Percentiles rank a stretch among this genome's conserved stretches.
These are phyloP conservation scores for Colletotrichum tanaceti DNA, from an alignment of 2,329 filamentous ascomycete genomes.

Conservation along the genomic window DNA sequence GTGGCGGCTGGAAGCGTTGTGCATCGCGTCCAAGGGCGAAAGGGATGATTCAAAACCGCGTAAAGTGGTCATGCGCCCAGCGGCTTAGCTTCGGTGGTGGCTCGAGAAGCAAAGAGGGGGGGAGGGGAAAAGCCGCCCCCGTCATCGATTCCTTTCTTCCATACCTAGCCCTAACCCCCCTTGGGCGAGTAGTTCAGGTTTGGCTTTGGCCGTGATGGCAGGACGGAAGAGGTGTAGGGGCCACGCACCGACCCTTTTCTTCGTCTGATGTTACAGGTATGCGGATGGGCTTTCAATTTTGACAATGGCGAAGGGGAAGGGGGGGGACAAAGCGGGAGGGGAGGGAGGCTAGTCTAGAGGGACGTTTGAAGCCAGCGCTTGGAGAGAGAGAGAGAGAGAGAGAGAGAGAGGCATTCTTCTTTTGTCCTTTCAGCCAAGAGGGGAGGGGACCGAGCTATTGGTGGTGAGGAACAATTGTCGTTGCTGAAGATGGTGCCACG, in stretches of 20 bases:
- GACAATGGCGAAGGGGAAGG: not conserved
- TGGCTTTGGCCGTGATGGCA: too few relatives aligned
- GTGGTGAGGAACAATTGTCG: not conserved
- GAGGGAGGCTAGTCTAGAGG: not conserved
- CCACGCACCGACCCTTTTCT: constrained; percentile 35
- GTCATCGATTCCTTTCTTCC: not conserved
- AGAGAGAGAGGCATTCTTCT: not conserved
- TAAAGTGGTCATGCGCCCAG: constrained; percentile 22
- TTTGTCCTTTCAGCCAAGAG: not conserved
- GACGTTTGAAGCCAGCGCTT: constrained; percentile 7
- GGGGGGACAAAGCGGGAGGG: constrained; percentile 23
- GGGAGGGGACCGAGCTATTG: too few relatives aligned
- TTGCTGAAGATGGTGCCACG: not conserved
- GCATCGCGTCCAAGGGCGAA: constrained; percentile 20
- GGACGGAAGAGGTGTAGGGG: not conserved
- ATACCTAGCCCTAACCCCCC: too few relatives aligned
- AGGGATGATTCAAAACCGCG: constrained; percentile 9
- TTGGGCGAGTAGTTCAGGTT: constrained; percentile 1
- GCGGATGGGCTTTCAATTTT: not conserved
- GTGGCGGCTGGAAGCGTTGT: not conserved
- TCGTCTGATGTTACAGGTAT: constrained; percentile 38
- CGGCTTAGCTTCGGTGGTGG: not conserved
- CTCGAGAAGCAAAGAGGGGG: too few relatives aligned
- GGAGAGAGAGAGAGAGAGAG: too few relatives aligned
- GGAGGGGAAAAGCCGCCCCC: not conserved